phyloP scores from a whole-genome alignment of 2,329 filamentous ascomycete genomes.

The Coniochaeta pulveracea region DNA sequence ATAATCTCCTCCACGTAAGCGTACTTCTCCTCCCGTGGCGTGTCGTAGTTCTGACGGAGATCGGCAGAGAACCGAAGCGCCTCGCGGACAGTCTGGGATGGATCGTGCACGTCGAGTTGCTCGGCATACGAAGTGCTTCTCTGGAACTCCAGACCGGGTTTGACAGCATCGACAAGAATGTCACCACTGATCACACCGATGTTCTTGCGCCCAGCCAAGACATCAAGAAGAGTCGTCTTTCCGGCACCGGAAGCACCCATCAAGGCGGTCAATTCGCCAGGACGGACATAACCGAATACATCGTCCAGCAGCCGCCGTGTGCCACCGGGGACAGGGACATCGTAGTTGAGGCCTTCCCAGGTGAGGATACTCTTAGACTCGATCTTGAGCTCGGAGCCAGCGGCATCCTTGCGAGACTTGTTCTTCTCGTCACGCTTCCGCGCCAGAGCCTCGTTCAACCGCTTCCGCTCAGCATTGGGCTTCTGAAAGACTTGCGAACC shows the following conservation, averaged over 20 bases:
- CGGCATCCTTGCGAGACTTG: constrained; percentile 27
- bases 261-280: constrained; percentile 65
- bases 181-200: constrained; percentile 48
- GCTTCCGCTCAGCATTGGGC: constrained; percentile 54
- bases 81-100: constrained; percentile 51
- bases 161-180: constrained; percentile 43
- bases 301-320: constrained; percentile 43
- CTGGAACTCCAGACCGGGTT: constrained; percentile 49
- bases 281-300: constrained; percentile 60
- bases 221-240: constrained; percentile 76
- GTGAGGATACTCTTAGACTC: constrained; percentile 61
- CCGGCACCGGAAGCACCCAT: constrained; percentile 82
- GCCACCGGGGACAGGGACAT: constrained; percentile 48
- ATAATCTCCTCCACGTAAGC: constrained; percentile 49
- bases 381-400: constrained; percentile 38
- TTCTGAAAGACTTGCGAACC: constrained; percentile 66
- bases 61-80: constrained; percentile 53
- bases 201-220: constrained; percentile 52
- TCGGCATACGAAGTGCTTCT: constrained; percentile 51
- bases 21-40: constrained; percentile 42
- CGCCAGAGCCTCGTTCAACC: constrained; percentile 51
- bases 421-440: constrained; percentile 47
- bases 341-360: constrained; percentile 78
- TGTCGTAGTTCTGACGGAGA: constrained; percentile 43
- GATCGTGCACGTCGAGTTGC: constrained; percentile 51